Evolutionary conservation across 169 alveolate genomes (phyloP).

Genomic region (Cyclospora cayetanensis): DNA sequence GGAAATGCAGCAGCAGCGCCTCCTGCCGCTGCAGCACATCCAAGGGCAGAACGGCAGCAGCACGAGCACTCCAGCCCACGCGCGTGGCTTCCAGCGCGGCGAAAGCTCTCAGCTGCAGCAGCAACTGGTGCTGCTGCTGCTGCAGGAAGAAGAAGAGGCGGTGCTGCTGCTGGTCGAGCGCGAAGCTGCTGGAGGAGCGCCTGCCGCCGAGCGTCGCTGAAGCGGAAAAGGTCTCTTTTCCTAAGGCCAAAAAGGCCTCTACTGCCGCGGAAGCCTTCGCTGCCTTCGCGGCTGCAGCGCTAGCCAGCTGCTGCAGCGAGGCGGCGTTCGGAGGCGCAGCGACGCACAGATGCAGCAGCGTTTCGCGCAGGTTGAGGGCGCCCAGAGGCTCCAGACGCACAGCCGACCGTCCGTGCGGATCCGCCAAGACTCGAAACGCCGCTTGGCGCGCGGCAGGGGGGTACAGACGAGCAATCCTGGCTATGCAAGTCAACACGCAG

Average conservation of each 20-base stretch:
- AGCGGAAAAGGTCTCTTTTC: too few species aligned
- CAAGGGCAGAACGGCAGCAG: slow-evolving; percentile 44
- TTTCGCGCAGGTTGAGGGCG: background rate
- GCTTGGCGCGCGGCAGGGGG: slow-evolving; percentile 31
- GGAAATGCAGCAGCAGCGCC: slow-evolving; percentile 49
- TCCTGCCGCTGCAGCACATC: slow-evolving; percentile 60
- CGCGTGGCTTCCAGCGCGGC: slow-evolving; percentile 40
- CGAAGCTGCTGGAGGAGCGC: background rate
- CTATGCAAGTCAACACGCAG: background rate
- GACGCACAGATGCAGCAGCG: slow-evolving; percentile 10
- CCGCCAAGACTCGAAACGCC: background rate
- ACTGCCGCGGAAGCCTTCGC: background rate
- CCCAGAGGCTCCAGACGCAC: background rate
- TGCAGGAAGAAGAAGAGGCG: background rate
- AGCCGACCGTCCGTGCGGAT: slow-evolving; percentile 15
- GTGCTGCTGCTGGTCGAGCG: background rate
- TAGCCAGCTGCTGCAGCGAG: background rate
- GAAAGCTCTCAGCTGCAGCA: background rate
- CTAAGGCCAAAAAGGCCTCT: too few species aligned
- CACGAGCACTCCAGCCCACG: slow-evolving; percentile 46
- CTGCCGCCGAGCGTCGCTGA: too few species aligned
- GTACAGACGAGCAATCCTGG: background rate
- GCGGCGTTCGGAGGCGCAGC: background rate
- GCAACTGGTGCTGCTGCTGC: slow-evolving; percentile 45
- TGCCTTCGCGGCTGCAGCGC: slow-evolving; percentile 26